Conservation (phyloP, 1,284 basidiomycete genomes). For the Fomitiporia mediterranea region DNA sequence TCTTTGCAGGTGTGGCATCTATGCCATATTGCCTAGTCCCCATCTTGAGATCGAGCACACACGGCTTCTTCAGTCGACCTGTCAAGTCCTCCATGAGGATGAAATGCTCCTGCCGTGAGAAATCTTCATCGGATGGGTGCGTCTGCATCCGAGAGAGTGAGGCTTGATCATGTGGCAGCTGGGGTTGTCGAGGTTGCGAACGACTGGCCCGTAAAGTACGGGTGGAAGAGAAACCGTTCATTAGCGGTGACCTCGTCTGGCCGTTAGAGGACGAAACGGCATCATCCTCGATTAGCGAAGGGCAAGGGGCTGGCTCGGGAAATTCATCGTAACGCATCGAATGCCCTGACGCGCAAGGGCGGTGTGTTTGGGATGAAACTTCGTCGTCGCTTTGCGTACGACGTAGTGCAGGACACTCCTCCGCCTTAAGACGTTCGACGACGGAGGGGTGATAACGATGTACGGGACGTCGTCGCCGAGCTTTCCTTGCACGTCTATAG, state of each 20-base stretch:
- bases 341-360: slow-evolving; percentile 31
- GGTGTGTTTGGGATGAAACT: slow-evolving; percentile 28
- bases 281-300: slow-evolving; percentile 31
- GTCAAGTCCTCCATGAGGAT: slow-evolving; percentile 99
- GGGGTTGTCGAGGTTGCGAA: slow-evolving; percentile 43
- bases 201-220: slow-evolving; percentile 46
- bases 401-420: slow-evolving; percentile 39
- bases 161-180: slow-evolving; percentile 13
- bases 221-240: slow-evolving; percentile 22
- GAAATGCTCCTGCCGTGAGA: slow-evolving; percentile 90
- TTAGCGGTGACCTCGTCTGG: slow-evolving; percentile 11
- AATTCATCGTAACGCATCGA: slow-evolving; percentile 29
- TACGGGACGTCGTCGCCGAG: slow-evolving; percentile 27
- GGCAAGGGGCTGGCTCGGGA: slow-evolving; percentile 40
- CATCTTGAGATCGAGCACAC: slow-evolving; percentile 99
- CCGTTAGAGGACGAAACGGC: slow-evolving; percentile 26
- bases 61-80: slow-evolving; percentile 88
- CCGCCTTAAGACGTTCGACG: slow-evolving; percentile 32
- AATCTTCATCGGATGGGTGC: slow-evolving; percentile 17
- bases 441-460: slow-evolving; percentile 34
- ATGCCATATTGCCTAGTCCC: slow-evolving; percentile 98
- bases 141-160: slow-evolving; percentile 13
- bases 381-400: slow-evolving; percentile 59
- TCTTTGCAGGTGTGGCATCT: slow-evolving; percentile 89
- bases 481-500: slow-evolving; percentile 33